Base-by-base conservation (phyloP, 371 early-diverging fungal species). In the Umbelopsis sp. region DNA sequence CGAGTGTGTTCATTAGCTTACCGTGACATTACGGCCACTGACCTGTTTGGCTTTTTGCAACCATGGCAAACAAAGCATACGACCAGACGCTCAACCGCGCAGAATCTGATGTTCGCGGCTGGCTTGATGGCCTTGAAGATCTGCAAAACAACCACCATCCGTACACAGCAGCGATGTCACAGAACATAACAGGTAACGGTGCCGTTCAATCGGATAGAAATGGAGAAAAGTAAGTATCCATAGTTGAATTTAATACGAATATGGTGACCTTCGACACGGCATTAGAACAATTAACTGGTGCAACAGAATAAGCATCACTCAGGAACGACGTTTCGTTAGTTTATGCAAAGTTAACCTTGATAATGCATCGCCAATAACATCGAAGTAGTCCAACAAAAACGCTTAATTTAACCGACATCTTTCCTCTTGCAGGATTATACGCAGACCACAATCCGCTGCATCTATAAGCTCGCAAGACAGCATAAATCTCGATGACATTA, bases 381-480 rank as follows among this genome's bases (percentile, higher is more conserved):
- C 48, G 48, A 48, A 57, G 32, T 41, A 1, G 12, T 12, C 41
- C 41, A 12, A 41, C 12, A 10, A 41, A 41, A 10, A 12, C 12
- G 41, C 12, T 41, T 41, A 12, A 16, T 10, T 29, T 53, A 18
- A 29, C 11, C 32, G 1, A 57, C 35, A 7, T 0, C 8, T 35
- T 37, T 25, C 4, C 14, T 3, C 9, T 35, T 57, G 7, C 29
- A 57, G 57, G 14, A 4, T n/a, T 14, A 52, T 52, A 35, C 37
- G 35, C 16, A 57, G 83, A 50, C 77, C 77, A 35, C 70, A 69
- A 53, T 82, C 83, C n/a, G 69, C 74, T 29, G 53, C 74, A 12
- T 82, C 82, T 0, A 73, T 75, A 29, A 74, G 76, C 44, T 82
- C 83, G 20, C 75, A 73, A 63, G 80, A 82, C 64, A 82, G 83